Conservation (phyloP, 306 rosid genomes). For the Lathyrus oleraceus region DNA sequence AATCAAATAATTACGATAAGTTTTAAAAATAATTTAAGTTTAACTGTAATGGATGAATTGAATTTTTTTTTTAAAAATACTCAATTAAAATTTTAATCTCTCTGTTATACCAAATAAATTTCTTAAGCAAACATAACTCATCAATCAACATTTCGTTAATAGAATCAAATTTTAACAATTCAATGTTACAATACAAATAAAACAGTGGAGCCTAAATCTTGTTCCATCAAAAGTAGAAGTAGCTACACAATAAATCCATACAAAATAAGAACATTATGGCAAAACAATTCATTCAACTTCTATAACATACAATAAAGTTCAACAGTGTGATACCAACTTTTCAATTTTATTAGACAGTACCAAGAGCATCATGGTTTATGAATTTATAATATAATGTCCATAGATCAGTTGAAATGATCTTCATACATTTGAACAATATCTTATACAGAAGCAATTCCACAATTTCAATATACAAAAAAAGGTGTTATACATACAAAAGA, state of each 20-base stretch:
- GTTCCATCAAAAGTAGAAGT: not conserved
- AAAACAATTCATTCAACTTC: conserved; percentile 21
- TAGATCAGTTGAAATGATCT: conserved; percentile 36
- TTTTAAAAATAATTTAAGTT: too few relatives aligned
- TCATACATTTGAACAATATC: conserved; percentile 45
- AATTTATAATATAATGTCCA: conserved; percentile 34
- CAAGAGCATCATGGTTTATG: conserved; percentile 30
- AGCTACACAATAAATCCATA: conserved; percentile 19
- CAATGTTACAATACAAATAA: not conserved
- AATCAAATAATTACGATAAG: too few relatives aligned
- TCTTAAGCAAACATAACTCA: not conserved
- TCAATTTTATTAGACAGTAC: conserved; percentile 32
- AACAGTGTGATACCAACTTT: not conserved
- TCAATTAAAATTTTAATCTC: too few relatives aligned
- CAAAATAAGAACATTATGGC: not conserved
- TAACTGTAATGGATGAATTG: too few relatives aligned
- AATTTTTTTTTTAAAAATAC: too few relatives aligned
- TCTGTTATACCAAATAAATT: too few relatives aligned
- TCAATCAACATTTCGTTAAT: not conserved
- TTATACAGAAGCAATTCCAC: conserved; percentile 48
- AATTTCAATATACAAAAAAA: conserved; percentile 53
- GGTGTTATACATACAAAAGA: conserved; percentile 45
- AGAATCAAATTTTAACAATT: not conserved
- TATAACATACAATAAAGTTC: conserved; percentile 24
- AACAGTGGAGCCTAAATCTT: not conserved